These are phyloP conservation scores for Fonsecaea pedrosoi DNA, from an alignment of 2,329 filamentous ascomycete species.

Conservation along the genomic window DNA sequence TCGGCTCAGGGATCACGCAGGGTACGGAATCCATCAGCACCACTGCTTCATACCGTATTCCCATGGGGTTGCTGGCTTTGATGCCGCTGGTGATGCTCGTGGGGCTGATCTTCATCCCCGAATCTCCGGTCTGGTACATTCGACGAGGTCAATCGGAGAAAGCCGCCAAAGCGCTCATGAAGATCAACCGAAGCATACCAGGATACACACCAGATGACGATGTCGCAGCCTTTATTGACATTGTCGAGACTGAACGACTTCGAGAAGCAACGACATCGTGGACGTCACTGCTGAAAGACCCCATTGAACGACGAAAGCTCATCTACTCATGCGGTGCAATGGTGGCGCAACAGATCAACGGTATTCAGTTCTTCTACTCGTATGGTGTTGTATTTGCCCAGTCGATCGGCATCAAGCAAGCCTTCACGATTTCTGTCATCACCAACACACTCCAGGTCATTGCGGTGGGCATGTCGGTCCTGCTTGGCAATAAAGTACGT, in stretches of 20 bases:
- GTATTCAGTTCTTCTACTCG: slow-evolving; percentile 30
- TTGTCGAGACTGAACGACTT: slow-evolving; percentile 20
- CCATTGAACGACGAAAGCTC: slow-evolving; percentile 56
- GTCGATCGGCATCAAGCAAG: slow-evolving; percentile 27
- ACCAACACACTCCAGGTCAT: slow-evolving; percentile 23
- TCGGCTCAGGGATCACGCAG: slow-evolving; percentile 43
- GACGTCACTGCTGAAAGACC: slow-evolving; percentile 51
- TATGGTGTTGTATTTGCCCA: slow-evolving; percentile 27
- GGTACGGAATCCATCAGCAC: slow-evolving; percentile 41
- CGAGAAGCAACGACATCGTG: slow-evolving; percentile 44
- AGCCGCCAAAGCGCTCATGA: slow-evolving; percentile 45
- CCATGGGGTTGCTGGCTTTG: slow-evolving; percentile 42
- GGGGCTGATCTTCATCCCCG: slow-evolving; percentile 41
- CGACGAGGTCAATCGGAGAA: slow-evolving; percentile 41
- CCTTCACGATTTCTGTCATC: slow-evolving; percentile 22
- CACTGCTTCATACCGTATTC: slow-evolving; percentile 42
- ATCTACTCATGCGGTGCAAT: slow-evolving; percentile 39
- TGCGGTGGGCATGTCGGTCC: slow-evolving; percentile 19
- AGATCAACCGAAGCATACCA: slow-evolving; percentile 42
- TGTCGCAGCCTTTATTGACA: not conserved
- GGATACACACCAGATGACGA: slow-evolving; percentile 11
- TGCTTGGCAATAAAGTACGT: slow-evolving; percentile 19
- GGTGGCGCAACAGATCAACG: slow-evolving; percentile 29
- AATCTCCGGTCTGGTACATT: slow-evolving; percentile 46
- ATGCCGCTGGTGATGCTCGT: slow-evolving; percentile 41